Evolutionary conservation across 306 rosid genomes (phyloP), one percentile per base, ranked within the genome.

Genomic region (Inga leiocalycina): DNA sequence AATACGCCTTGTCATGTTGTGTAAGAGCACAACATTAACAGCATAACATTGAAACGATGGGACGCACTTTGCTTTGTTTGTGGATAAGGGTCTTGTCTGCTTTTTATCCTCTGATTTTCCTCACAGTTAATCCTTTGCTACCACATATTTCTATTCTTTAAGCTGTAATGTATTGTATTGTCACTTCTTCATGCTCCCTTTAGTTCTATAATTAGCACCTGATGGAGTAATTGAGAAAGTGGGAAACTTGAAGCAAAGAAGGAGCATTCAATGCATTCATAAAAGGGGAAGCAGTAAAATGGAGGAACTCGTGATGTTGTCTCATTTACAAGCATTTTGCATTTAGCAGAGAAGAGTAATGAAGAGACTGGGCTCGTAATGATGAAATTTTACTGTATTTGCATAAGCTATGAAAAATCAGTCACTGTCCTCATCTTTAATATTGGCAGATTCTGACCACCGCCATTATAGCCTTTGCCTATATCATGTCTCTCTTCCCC

Each of bases 1-100:
- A 64, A 27, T 0, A 64, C 13, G 70, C 39, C 34, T 17, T 57
- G 52, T 22, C 46, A 57, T 24, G 49, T 75, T 32, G 46, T 77
- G 44, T 8, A 43, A 81, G 78, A 80, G 62, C 56, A 61, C 4
- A 57, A 49, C 52, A 72, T 39, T 24, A 27, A 27, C 30, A 27
- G 30, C 56, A 61, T 4, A 57, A 49, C 52, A 72, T 39, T 24
- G 81, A 75, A 62, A 80, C 74, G 16, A 48, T 56, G 82, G 84
- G 81, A 51, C 72, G 75, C 59, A 78, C 82, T 4, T 44, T 64
- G 75, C 68, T 68, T 73, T 74, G 46, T 14, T 46, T 81, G 80
- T 44, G 77, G 81, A 88, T 57, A 34, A 49, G 61, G 27, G n/a
- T 54, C 61, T 27, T 69, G 48, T 69, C 82, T 71, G 64, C 74